Conservation (phyloP, 306 rosid species). For the Calophaca sinica region DNA sequence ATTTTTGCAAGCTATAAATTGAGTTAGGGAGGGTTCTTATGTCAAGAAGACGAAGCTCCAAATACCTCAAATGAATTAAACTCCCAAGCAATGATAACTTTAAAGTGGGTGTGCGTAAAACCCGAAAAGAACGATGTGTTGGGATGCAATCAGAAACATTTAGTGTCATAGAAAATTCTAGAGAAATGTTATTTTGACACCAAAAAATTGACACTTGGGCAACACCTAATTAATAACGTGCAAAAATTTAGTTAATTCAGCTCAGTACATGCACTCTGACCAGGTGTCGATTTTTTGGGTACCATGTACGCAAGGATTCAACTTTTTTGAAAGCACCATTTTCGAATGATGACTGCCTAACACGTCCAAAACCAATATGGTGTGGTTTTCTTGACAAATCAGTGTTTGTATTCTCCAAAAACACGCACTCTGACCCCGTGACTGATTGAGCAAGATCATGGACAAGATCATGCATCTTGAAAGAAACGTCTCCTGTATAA, state of each 20-base stretch:
- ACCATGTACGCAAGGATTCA: slow-evolving; percentile 10
- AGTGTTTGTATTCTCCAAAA: background rate
- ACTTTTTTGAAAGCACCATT: background rate
- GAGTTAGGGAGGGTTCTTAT: background rate
- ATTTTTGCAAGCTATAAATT: background rate
- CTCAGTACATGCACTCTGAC: too few relatives aligned
- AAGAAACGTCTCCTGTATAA: background rate
- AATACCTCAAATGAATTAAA: background rate
- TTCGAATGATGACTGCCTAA: background rate
- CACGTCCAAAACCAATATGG: background rate
- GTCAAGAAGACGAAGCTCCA: background rate
- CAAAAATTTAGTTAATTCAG: too few relatives aligned
- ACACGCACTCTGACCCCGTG: background rate
- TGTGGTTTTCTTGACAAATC: background rate
- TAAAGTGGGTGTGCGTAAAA: background rate
- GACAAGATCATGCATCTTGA: slow-evolving; percentile 22
- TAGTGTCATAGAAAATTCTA: too few relatives aligned
- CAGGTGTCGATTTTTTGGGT: too few relatives aligned
- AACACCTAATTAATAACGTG: too few relatives aligned
- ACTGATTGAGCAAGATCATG: slow-evolving; percentile 9
- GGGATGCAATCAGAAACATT: background rate
- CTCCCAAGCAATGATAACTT: background rate
- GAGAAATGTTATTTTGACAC: too few relatives aligned
- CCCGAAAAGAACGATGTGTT: background rate
- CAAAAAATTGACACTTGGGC: too few relatives aligned